Evolutionary conservation across 2,329 filamentous ascomycete genomes (phyloP), one percentile per base, ranked within the genome.

Genomic region (Aspergillus calidoustus): DNA sequence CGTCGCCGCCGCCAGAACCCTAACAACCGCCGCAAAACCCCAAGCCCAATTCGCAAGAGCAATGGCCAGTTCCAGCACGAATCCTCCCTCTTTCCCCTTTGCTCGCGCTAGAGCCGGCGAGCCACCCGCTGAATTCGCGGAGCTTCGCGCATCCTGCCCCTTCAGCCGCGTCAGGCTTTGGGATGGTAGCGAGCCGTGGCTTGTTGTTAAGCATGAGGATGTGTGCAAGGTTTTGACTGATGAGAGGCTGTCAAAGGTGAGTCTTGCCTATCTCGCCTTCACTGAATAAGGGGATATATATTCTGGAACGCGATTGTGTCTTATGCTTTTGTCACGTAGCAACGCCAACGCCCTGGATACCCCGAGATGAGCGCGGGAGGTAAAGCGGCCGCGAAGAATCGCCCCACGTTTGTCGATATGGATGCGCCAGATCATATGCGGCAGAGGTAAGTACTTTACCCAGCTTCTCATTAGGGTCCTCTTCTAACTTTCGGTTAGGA

Each of bases 391-490:
- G 54, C 54, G 3, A 50, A 43, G 48, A 57, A 57, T 22, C 54
- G 54, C 11, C 54, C 54, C 8, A 57, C 54, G 3, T 57, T 57
- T 17, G 54, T 57, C 15, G 54, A 57, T 57, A 57, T 57, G 54
- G 44, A 57, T 43, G 9, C 54, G 5, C 54, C 54, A 2, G 54
- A 57, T 28, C 54, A 57, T 50, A 57, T 57, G 54, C 46, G 41
- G 8, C 54, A 57, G 34, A 28, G 49, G 49, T 51, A 31, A 17
- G 34, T 15, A 15, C 15, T n/a, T n/a, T n/a, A n/a, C n/a, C n/a
- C n/a, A n/a, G n/a, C n/a, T n/a, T n/a, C n/a, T n/a, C n/a, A n/a
- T n/a, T n/a, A n/a, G n/a, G n/a, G n/a, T n/a, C n/a, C n/a, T n/a
- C n/a, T n/a, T n/a, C n/a, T n/a, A n/a, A n/a, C n/a, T n/a, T n/a